A percentile compares a stretch with the other conserved stretches of the same genome.
phyloP scores from a whole-genome alignment of 148 eudicot species.

The Vaccinium vitisidaea region DNA sequence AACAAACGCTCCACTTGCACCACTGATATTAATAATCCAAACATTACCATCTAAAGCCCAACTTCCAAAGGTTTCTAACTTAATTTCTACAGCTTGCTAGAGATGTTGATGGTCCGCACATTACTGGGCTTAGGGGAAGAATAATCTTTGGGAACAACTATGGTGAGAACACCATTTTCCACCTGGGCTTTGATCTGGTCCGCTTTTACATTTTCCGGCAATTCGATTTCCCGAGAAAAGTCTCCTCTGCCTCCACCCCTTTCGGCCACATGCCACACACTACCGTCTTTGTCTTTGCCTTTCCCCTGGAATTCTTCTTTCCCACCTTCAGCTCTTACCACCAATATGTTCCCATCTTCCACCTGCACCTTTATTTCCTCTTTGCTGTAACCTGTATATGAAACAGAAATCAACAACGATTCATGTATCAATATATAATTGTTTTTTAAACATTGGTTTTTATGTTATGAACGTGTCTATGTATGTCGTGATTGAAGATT shows the following conservation, averaged over 20 bases:
- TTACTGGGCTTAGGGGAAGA: constrained; percentile 51
- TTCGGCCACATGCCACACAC: constrained; percentile 67
- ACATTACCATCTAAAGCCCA: not conserved
- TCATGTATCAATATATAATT: too few relatives aligned
- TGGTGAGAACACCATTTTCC: constrained; percentile 74
- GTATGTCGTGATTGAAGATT: too few relatives aligned
- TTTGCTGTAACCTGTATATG: constrained; percentile 51
- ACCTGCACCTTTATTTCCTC: constrained; percentile 82
- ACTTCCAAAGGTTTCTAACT: not conserved
- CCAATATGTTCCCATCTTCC: constrained; percentile 68
- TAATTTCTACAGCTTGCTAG: constrained; percentile 57
- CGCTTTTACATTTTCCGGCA: constrained; percentile 67
- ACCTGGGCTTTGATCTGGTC: constrained; percentile 83
- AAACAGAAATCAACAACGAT: too few relatives aligned
- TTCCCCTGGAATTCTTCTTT: constrained; percentile 40
- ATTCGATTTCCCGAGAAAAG: constrained; percentile 59
- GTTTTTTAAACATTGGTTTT: too few relatives aligned
- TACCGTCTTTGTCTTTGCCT: constrained; percentile 30
- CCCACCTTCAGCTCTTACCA: constrained; percentile 52
- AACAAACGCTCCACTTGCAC: not conserved
- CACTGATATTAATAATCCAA: not conserved
- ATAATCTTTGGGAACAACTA: constrained; percentile 67
- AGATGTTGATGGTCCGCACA: constrained; percentile 55
- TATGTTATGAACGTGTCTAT: too few relatives aligned
- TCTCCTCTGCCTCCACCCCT: constrained; percentile 38